These are phyloP conservation scores for Populus alba DNA, from an alignment of 345 rosid species.

Conservation along the genomic window DNA sequence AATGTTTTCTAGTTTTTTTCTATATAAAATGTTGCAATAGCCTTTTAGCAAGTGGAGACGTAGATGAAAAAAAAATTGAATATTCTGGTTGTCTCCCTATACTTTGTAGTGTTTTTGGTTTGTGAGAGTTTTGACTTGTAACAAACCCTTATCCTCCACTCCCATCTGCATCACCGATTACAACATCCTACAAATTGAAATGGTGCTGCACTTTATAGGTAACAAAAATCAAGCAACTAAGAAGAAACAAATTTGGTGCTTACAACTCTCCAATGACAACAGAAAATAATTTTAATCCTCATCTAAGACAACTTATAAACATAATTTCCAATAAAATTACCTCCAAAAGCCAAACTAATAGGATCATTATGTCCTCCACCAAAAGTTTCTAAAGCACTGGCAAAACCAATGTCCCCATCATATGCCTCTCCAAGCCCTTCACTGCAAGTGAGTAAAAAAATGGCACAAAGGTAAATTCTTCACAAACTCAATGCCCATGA, in stretches of 20 bases:
- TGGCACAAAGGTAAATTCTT: slow-evolving; percentile 1
- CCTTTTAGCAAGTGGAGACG: too few relatives aligned
- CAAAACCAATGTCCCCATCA: slow-evolving; percentile 94
- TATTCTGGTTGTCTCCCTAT: too few relatives aligned
- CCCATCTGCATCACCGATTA: not conserved
- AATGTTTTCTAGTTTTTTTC: too few relatives aligned
- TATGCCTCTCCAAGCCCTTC: slow-evolving; percentile 98
- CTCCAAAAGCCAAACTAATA: slow-evolving; percentile 97
- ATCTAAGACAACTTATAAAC: not conserved
- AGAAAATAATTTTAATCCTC: not conserved
- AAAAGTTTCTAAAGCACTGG: slow-evolving; percentile 92
- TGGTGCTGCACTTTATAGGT: not conserved
- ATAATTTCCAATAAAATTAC: slow-evolving; percentile 33
- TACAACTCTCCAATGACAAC: not conserved
- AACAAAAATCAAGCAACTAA: not conserved
- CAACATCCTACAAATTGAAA: not conserved
- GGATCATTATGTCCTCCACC: slow-evolving; percentile 99
- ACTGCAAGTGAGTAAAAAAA: slow-evolving; percentile 42
- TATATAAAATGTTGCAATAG: too few relatives aligned
- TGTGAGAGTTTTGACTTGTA: too few relatives aligned
- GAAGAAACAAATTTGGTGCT: not conserved
- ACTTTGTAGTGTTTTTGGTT: too few relatives aligned
- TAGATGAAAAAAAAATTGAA: too few relatives aligned
- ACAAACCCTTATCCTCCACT: too few relatives aligned
- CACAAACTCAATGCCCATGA: slow-evolving; percentile 8